These are phyloP conservation scores for Neoboletus magnificus DNA, from an alignment of 768 basidiomycete species.

Conservation along the genomic window DNA sequence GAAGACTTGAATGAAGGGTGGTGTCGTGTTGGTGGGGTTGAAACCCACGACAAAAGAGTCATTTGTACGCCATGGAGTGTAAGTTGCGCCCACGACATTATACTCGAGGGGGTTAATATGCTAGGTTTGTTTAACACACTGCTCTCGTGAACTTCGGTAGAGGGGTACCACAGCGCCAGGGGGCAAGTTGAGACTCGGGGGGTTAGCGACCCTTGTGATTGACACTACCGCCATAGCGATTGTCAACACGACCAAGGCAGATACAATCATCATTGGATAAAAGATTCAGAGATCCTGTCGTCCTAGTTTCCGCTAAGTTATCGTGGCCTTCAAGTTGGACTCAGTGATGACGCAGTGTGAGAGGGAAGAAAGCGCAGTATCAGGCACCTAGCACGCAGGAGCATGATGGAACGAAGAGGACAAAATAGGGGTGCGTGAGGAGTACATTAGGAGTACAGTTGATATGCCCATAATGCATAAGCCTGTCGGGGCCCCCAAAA, in stretches of 20 bases:
- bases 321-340: neutral
- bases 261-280: neutral
- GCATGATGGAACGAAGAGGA: neutral
- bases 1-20: slow-evolving; percentile 60
- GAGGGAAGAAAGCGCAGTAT: neutral
- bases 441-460: too few species aligned
- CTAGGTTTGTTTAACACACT: slow-evolving; percentile 28
- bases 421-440: neutral
- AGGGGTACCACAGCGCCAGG: slow-evolving; percentile 23
- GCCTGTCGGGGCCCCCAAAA: too few species aligned
- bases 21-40: slow-evolving; percentile 58
- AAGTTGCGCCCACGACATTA: slow-evolving; percentile 49
- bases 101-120: slow-evolving; percentile 49
- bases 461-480: too few species aligned
- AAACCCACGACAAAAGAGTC: slow-evolving; percentile 41
- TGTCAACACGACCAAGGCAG: slow-evolving; percentile 1
- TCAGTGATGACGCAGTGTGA: neutral
- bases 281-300: neutral
- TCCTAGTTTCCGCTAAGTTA: neutral
- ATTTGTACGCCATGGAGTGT: slow-evolving; percentile 35
- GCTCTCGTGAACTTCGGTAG: neutral
- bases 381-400: neutral
- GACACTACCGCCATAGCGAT: slow-evolving; percentile 1
- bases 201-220: neutral
- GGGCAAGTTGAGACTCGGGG: slow-evolving; percentile 9